These are phyloP conservation scores for Colletotrichum sp. DNA, from an alignment of 2,329 filamentous ascomycete genomes.

Conservation along the genomic window DNA sequence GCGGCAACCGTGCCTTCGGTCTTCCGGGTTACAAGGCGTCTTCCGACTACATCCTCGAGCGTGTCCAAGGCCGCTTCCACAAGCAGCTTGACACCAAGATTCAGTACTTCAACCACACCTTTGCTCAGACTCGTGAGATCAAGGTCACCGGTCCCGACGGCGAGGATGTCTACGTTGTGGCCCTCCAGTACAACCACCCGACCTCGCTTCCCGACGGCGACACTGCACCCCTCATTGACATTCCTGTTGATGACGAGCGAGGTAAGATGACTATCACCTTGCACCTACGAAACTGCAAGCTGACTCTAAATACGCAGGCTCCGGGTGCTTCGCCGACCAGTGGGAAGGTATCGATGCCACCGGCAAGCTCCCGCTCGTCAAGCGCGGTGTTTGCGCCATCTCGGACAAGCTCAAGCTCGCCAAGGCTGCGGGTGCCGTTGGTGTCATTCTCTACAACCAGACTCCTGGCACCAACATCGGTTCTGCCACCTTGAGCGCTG, in stretches of 20 bases:
- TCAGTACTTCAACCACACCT: constrained; percentile 52
- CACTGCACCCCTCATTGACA: constrained; percentile 40
- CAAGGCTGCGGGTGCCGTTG: constrained; percentile 44
- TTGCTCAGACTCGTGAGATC: constrained; percentile 46
- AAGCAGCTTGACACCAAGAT: constrained; percentile 48
- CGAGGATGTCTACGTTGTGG: constrained; percentile 45
- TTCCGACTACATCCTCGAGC: constrained; percentile 59
- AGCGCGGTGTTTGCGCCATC: constrained; percentile 48
- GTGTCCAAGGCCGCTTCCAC: constrained; percentile 40
- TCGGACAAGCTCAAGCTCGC: constrained; percentile 49
- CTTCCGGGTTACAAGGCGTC: constrained; percentile 64
- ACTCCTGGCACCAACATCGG: constrained; percentile 46
- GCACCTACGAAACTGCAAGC: background rate
- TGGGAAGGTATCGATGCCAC: constrained; percentile 49
- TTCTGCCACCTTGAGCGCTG: constrained; percentile 57
- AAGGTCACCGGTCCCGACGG: constrained; percentile 49
- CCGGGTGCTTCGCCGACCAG: constrained; percentile 46
- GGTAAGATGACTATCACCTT: background rate
- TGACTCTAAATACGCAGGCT: constrained; percentile 26
- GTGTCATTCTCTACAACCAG: constrained; percentile 67
- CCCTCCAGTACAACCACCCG: constrained; percentile 51
- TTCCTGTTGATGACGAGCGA: constrained; percentile 38
- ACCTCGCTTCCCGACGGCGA: constrained; percentile 42
- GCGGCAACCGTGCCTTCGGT: constrained; percentile 65
- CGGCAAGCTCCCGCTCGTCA: constrained; percentile 49